phyloP scores from a whole-genome alignment of 345 rosid genomes.

The Anastatica hierochuntica region DNA sequence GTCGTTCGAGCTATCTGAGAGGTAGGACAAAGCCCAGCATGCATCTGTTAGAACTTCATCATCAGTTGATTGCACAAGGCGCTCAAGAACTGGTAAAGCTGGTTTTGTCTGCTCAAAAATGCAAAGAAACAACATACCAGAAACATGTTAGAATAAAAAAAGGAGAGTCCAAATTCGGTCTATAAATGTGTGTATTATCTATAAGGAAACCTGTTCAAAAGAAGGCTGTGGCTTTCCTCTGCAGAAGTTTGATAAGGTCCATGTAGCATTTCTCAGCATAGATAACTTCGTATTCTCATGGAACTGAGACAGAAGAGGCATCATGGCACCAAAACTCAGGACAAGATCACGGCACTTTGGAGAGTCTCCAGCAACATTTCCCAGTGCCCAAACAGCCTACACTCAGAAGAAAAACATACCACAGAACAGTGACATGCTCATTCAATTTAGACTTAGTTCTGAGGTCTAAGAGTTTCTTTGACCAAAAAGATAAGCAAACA shows the following conservation, averaged over 20 bases:
- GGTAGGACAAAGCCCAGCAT: constrained; percentile 96
- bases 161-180: background rate
- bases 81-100: constrained; percentile 85
- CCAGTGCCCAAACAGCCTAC: constrained; percentile 33
- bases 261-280: constrained; percentile 31
- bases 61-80: constrained; percentile 72
- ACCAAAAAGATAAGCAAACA: background rate
- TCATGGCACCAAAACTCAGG: constrained; percentile 21
- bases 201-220: constrained; percentile 77
- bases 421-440: no score
- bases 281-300: constrained; percentile 30
- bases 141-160: background rate
- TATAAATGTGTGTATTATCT: no score
- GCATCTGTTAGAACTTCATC: constrained; percentile 97
- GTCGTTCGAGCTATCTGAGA: constrained; percentile 94
- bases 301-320: constrained; percentile 27
- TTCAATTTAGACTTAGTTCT: no score
- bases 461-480: no score
- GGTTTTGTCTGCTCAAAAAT: no score
- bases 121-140: no score
- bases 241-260: constrained; percentile 46
- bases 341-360: constrained; percentile 32
- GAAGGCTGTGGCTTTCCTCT: constrained; percentile 83
- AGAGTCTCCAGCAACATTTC: constrained; percentile 33
- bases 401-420: no score